Base-by-base conservation (phyloP, 257 asterid species). In the Gynochthodes officinalis region DNA sequence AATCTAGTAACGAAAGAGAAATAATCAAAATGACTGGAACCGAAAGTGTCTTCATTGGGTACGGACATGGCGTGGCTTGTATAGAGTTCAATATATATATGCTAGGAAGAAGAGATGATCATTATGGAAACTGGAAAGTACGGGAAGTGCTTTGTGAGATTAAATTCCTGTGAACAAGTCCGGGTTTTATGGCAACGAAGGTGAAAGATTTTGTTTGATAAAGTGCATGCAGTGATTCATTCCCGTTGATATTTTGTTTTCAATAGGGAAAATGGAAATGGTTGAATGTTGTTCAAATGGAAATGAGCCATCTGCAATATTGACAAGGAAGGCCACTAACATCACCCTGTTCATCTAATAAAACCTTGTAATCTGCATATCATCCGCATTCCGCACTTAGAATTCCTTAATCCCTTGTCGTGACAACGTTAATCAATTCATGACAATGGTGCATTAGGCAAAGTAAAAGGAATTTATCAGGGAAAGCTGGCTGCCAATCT, bases 161-260 rank as follows among this genome's bases (percentile, higher is more conserved):
- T 15, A 9, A 46, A 72, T 68, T 75, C 27, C 50, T 72, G 57
- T 72, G 69, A 62, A 68, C 49, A 8, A 71, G 72, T 42, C 66
- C 65, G 73, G 76, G 61, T 43, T 80, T 80, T 62, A 72, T 73
- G 72, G 68, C 72, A 50, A 67, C 37, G 32, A 3, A 1, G 69
- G 54, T 23, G 33, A 13, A 53, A 50, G 33, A 46, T n/a, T 15
- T 35, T 21, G 33, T 16, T 53, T 64, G 75, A 11, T 57, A n/a
- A n/a, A n/a, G n/a, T 2, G 7, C 42, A 32, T 42, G 18, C 46
- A 32, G 57, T 43, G 63, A 19, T 48, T 58, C 75, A 10, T 43
- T 13, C 30, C 10, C n/a, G 33, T 3, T 40, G 69, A 64, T 39
- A 64, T 64, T 39, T 64, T 14, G n/a, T 1, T 67, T 42, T 59